Evolutionary conservation across 2,329 filamentous ascomycete species (phyloP).

Genomic region (Verticillium klebahnii): DNA sequence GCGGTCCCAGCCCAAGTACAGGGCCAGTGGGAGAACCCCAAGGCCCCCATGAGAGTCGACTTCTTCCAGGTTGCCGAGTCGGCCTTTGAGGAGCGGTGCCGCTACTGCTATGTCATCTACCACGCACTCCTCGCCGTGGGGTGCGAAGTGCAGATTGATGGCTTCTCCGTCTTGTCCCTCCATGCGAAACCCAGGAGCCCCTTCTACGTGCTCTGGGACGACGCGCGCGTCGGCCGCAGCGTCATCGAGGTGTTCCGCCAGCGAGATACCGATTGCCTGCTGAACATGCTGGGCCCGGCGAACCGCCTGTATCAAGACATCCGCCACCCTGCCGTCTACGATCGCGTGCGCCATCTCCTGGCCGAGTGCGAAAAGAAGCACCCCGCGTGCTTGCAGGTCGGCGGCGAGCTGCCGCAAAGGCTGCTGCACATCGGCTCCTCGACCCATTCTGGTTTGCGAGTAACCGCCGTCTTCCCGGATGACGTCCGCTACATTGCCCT

Average conservation of each 20-base stretch:
- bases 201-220: not conserved
- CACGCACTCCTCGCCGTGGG: not conserved
- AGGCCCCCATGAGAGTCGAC: not conserved
- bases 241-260: not conserved
- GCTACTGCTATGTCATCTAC: constrained; percentile 1
- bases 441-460: not conserved
- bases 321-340: not conserved
- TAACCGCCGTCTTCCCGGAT: not conserved
- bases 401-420: not conserved
- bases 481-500: constrained; percentile 11
- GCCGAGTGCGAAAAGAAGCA: not conserved
- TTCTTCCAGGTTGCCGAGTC: not conserved
- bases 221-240: not conserved
- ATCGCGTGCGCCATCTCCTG: not conserved
- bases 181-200: not conserved
- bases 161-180: not conserved
- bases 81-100: not conserved
- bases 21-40: not conserved
- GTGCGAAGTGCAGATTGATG: not conserved
- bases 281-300: not conserved
- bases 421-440: not conserved
- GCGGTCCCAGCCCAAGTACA: not conserved
- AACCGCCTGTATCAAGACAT: not conserved
- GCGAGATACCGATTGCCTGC: not conserved
- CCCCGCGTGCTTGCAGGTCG: not conserved